Percentiles rank a stretch among this genome's conserved stretches.
Evolutionary conservation across 2,329 filamentous ascomycete genomes (phyloP).

Genomic region (Botrytis sinoallii): DNA sequence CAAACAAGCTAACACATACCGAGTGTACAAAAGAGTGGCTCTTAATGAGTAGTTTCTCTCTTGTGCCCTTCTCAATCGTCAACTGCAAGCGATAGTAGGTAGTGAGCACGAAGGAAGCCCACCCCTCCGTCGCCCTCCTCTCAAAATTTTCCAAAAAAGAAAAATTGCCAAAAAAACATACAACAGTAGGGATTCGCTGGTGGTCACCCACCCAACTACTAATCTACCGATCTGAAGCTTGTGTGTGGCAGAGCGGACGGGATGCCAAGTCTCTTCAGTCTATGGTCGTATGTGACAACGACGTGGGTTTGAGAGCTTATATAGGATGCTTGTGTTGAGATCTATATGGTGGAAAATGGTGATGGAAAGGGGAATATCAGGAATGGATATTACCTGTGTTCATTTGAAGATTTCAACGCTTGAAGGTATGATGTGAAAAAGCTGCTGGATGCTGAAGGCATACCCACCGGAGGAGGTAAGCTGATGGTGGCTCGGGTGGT

Average conservation of each 20-base stretch:
- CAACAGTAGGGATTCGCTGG: not conserved
- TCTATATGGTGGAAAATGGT: not conserved
- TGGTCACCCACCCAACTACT: constrained; percentile 10
- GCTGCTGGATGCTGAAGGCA: too few relatives aligned
- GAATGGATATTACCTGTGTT: not conserved
- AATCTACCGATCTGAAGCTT: constrained; percentile 11
- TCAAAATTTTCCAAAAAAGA: not conserved
- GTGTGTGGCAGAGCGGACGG: constrained; percentile 10
- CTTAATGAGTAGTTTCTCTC: not conserved
- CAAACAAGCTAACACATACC: not conserved
- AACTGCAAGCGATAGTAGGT: not conserved
- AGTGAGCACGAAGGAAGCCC: fast-evolving
- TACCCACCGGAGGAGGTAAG: too few relatives aligned
- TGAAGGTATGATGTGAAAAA: too few relatives aligned
- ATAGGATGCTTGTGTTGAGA: fast-evolving
- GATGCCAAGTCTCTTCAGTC: constrained; percentile 11
- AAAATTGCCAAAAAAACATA: not conserved
- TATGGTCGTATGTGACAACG: not conserved
- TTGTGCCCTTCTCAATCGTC: fast-evolving
- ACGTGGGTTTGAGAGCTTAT: fast-evolving
- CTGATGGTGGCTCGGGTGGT: too few relatives aligned
- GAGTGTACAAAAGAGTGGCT: not conserved
- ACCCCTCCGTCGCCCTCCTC: not conserved
- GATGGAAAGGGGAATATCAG: not conserved
- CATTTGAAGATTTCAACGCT: not conserved